Conservation (phyloP, 371 early-diverging fungal species). For the Batkoa obscura region DNA sequence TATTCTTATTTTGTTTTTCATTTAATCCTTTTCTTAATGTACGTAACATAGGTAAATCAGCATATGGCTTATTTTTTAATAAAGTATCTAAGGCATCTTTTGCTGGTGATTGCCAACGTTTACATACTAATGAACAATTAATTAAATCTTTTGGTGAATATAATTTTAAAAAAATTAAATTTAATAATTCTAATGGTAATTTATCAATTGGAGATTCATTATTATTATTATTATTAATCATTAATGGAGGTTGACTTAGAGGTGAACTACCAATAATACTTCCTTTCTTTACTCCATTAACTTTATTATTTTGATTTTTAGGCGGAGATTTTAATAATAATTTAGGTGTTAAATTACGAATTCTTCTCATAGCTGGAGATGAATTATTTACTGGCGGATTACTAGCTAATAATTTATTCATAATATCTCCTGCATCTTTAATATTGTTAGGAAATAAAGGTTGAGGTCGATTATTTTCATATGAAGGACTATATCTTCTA, state of each 20-base stretch:
- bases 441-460: neutral
- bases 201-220: neutral
- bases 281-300: neutral
- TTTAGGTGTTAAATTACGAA: neutral
- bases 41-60: neutral
- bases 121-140: neutral
- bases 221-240: too few relatives aligned
- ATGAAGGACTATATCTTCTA: neutral
- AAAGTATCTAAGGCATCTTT: neutral
- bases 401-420: neutral
- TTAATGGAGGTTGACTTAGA: neutral
- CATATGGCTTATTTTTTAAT: neutral
- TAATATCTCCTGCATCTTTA: neutral
- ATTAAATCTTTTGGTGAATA: neutral
- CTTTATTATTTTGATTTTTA: neutral
- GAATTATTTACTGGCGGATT: neutral
- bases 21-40: neutral
- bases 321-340: neutral
- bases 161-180: neutral
- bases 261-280: neutral
- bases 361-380: neutral
- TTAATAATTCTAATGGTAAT: neutral
- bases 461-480: neutral
- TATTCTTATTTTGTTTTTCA: neutral
- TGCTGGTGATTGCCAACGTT: neutral